Evolutionary conservation across 2,329 filamentous ascomycete genomes (phyloP), one percentile per base, ranked within the genome.

Genomic region (Sarocladiaceae sp.): DNA sequence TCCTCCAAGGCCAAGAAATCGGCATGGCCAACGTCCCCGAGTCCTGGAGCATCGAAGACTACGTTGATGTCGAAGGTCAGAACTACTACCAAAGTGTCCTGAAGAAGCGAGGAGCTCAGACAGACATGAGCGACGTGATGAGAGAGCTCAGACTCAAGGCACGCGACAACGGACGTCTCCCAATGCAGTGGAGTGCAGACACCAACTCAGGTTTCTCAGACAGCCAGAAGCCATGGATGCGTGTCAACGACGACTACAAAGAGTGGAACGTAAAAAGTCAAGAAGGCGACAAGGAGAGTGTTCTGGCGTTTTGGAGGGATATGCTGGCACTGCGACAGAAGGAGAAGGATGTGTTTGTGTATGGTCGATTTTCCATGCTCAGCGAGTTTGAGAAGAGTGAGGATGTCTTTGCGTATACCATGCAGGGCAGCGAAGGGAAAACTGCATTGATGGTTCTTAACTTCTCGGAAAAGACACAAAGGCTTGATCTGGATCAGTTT

Each of bases 1-100:
- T 79, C 1, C 75, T 76, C 7, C 75, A 79, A 52, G 77, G 77
- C 0, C 75, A 80, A 56, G 77, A 80, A 55, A 72, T 79, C 13
- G 76, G 74, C 0, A 77, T 78, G 73, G 68, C 69, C 1, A 79
- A 78, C 50, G 63, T 65, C 0, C 73, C 75, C 0, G 54, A 58
- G 2, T 61, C 68, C 0, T 79, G 74, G 75, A 56, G 58, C 1
- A 66, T 76, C 1, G 64, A 68, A 0, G 71, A 71, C 4, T 73
- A 73, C 52, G 67, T 68, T 17, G 72, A 75, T 26, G 64, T 74
- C 6, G 73, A 78, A 40, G 67, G 66, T 0, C 53, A 64, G 6
- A 76, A 74, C 55, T 72, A 74, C 50, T 78, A 60, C 29, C 42
- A 55, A 2, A 56, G 53, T 2, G 53, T 56, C 2, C 48, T 60